Evolutionary conservation across 2,329 filamentous ascomycete species (phyloP).

Genomic region (Fusarium chuoi): DNA sequence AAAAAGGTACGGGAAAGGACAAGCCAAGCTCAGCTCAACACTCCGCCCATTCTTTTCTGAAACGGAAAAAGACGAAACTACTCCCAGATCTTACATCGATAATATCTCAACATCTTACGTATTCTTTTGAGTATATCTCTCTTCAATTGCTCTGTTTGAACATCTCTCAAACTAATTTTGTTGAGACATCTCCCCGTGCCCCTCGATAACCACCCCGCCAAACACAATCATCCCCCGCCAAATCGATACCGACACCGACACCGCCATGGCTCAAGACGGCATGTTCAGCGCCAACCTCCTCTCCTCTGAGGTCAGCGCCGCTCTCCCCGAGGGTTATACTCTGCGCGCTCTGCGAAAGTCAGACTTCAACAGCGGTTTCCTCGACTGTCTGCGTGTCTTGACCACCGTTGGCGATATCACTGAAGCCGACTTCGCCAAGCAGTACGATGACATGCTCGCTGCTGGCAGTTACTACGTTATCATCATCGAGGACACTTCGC

Average conservation of each 20-base stretch:
- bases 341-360: slow-evolving; percentile 81
- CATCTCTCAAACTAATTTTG: neutral
- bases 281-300: slow-evolving; percentile 85
- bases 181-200: slow-evolving; percentile 22
- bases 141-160: slow-evolving; percentile 7
- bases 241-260: slow-evolving; percentile 30
- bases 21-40: slow-evolving; percentile 16
- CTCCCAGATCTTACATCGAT: slow-evolving; percentile 22
- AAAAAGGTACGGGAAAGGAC: neutral
- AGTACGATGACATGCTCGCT: slow-evolving; percentile 83
- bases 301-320: slow-evolving; percentile 76
- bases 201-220: slow-evolving; percentile 14
- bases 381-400: slow-evolving; percentile 90
- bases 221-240: slow-evolving; percentile 16
- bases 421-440: slow-evolving; percentile 77
- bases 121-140: neutral
- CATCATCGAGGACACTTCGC: slow-evolving; percentile 78
- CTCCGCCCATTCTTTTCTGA: slow-evolving; percentile 17
- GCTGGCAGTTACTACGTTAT: slow-evolving; percentile 87
- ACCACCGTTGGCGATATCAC: slow-evolving; percentile 92
- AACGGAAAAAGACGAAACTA: slow-evolving; percentile 12
- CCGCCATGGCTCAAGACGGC: slow-evolving; percentile 55
- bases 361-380: slow-evolving; percentile 85
- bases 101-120: neutral
- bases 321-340: slow-evolving; percentile 82